A percentile compares a stretch with the other conserved stretches of the same genome.
phyloP scores from a whole-genome alignment of 495 filamentous ascomycete species.

The Chaetomium fimeti region DNA sequence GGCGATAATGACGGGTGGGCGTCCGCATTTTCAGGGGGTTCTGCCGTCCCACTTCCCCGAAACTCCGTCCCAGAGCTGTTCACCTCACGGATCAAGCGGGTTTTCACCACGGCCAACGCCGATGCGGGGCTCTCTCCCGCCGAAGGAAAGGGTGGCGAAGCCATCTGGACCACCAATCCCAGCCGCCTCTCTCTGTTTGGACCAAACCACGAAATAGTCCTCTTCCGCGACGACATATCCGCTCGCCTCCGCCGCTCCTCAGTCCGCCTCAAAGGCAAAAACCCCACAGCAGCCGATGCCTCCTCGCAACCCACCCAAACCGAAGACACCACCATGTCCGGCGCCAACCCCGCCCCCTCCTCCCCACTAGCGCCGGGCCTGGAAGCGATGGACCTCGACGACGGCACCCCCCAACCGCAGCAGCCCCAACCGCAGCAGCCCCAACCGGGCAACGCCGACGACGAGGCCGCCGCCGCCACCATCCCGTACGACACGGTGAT shows the following conservation, averaged over 20 bases:
- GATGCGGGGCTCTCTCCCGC: constrained; percentile 46
- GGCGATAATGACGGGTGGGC: constrained; percentile 95
- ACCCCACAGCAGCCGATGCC: constrained; percentile 18
- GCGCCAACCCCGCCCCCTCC: constrained; percentile 20
- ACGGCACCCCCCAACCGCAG: constrained; percentile 26
- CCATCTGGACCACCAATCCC: constrained; percentile 86
- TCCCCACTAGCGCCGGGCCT: constrained; percentile 3
- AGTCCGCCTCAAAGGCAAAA: constrained; percentile 55
- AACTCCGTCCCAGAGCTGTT: constrained; percentile 79
- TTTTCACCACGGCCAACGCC: constrained; percentile 70
- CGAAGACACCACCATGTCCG: constrained; percentile 40
- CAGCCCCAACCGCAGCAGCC: no score
- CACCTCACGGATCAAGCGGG: constrained; percentile 75
- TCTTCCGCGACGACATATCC: constrained; percentile 83
- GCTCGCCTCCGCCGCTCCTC: constrained; percentile 71
- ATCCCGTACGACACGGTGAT: constrained; percentile 53
- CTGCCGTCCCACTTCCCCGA: constrained; percentile 69
- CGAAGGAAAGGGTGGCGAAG: constrained; percentile 61
- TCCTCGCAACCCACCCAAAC: constrained; percentile 5
- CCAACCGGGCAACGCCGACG: no score
- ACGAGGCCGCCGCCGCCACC: no score
- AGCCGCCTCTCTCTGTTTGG: constrained; percentile 78
- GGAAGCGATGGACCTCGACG: constrained; percentile 53
- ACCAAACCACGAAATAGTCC: constrained; percentile 75
- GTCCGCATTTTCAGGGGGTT: constrained; percentile 81